Conservation (phyloP, 106 monocot genomes). For the Dioscorea zingiberensis region DNA sequence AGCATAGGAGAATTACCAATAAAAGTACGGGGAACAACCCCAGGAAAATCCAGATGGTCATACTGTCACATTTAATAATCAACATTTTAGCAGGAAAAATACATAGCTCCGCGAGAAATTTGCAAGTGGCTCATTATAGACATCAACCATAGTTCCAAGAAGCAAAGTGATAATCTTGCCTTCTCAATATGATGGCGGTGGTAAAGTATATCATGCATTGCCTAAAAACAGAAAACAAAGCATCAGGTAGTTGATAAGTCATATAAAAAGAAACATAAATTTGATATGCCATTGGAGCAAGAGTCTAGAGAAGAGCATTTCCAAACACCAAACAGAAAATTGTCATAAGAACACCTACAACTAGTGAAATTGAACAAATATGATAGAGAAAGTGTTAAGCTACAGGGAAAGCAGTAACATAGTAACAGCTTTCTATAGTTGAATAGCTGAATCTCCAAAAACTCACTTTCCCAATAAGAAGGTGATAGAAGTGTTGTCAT, state of each 20-base stretch:
- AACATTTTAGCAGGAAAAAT: too few species aligned
- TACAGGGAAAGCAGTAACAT: too few species aligned
- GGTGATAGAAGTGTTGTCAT: too few species aligned
- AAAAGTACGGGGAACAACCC: slow-evolving; percentile 97
- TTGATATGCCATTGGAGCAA: neutral
- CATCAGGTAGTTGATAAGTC: neutral
- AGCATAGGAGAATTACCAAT: slow-evolving; percentile 38
- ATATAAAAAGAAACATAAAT: neutral
- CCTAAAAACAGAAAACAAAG: slow-evolving; percentile 29
- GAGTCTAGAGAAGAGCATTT: neutral
- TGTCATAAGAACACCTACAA: too few species aligned
- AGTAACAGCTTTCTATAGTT: too few species aligned
- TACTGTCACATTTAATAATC: slow-evolving; percentile 39
- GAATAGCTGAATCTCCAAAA: too few species aligned
- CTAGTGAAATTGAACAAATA: too few species aligned
- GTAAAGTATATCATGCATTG: slow-evolving; percentile 93
- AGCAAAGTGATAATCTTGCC: slow-evolving; percentile 21
- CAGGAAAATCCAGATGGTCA: slow-evolving; percentile 98
- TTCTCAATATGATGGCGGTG: slow-evolving; percentile 65
- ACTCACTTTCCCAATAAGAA: too few species aligned
- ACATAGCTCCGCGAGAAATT: too few species aligned
- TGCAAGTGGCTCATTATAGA: too few species aligned
- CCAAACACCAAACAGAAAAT: neutral
- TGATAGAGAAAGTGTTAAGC: too few species aligned
- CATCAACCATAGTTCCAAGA: neutral